These are phyloP conservation scores for Urostyla sp. DNA, from an alignment of 73 alveolate genomes.

Conservation along the genomic window DNA sequence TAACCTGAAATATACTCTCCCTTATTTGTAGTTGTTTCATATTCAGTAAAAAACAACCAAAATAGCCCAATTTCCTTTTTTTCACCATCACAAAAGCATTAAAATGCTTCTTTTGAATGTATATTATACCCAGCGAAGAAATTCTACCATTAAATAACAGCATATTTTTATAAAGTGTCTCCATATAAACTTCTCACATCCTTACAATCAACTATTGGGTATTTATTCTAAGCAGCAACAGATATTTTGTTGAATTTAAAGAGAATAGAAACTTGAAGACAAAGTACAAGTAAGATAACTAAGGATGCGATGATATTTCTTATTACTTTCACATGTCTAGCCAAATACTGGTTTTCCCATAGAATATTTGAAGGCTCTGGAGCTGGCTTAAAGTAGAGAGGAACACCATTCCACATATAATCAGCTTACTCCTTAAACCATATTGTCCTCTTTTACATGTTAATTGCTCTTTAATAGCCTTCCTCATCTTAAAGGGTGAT, in stretches of 20 bases:
- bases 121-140: constrained; percentile 21
- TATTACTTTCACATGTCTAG: not conserved
- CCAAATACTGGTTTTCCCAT: constrained; percentile 54
- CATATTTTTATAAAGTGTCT: constrained; percentile 26
- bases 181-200: constrained; percentile 36
- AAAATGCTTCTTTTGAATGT: constrained; percentile 18
- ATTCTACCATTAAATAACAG: constrained; percentile 37
- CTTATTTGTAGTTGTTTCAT: not conserved
- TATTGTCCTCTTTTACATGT: constrained; percentile 33
- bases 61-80: not conserved
- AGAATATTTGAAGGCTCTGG: constrained; percentile 64
- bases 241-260: constrained; percentile 15
- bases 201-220: constrained; percentile 45
- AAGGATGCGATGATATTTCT: constrained; percentile 39
- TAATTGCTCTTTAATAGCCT: constrained; percentile 58
- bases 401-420: constrained; percentile 40
- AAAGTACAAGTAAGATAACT: constrained; percentile 8
- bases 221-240: constrained; percentile 7
- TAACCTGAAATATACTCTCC: constrained; percentile 6
- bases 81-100: constrained; percentile 32
- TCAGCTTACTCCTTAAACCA: constrained; percentile 14
- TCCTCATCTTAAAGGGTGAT: constrained; percentile 48
- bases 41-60: not conserved
- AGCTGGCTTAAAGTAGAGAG: constrained; percentile 56
- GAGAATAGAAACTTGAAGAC: constrained; percentile 27